phyloP scores from a whole-genome alignment of 768 basidiomycete genomes.

The Pulveroboletus sp. region DNA sequence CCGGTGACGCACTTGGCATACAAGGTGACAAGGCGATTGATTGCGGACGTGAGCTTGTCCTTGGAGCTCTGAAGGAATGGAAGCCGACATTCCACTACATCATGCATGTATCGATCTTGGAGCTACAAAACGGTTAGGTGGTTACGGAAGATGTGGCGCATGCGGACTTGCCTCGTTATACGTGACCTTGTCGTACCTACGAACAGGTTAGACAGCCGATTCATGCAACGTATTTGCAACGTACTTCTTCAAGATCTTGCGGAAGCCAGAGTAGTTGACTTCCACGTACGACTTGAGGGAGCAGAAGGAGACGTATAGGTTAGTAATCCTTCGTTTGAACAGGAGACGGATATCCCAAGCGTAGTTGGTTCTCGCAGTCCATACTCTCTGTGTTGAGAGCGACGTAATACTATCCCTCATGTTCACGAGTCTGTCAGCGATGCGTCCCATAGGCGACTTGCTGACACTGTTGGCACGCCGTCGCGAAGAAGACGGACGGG shows the following conservation, averaged over 20 bases:
- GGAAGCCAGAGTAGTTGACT: slow-evolving; percentile 87
- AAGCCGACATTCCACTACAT: slow-evolving; percentile 55
- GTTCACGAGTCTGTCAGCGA: slow-evolving; percentile 48
- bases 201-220: neutral
- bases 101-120: slow-evolving; percentile 72
- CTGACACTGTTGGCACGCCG: slow-evolving; percentile 21
- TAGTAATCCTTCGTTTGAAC: slow-evolving; percentile 86
- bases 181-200: slow-evolving; percentile 94
- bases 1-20: slow-evolving; percentile 84
- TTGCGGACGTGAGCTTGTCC: slow-evolving; percentile 53
- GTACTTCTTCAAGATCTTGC: slow-evolving; percentile 94
- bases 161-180: slow-evolving; percentile 48
- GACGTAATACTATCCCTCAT: slow-evolving; percentile 51
- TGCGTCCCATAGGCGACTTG: slow-evolving; percentile 33
- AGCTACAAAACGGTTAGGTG: slow-evolving; percentile 39
- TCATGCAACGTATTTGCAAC: slow-evolving; percentile 15
- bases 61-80: slow-evolving; percentile 70
- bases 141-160: neutral
- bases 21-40: slow-evolving; percentile 57
- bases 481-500: slow-evolving; percentile 21
- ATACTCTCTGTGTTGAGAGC: slow-evolving; percentile 50
- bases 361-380: slow-evolving; percentile 75
- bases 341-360: slow-evolving; percentile 79
- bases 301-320: slow-evolving; percentile 70
- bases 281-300: slow-evolving; percentile 84